Evolutionary conservation across 306 rosid genomes (phyloP).

Genomic region (Astragalus glycyphyllos): DNA sequence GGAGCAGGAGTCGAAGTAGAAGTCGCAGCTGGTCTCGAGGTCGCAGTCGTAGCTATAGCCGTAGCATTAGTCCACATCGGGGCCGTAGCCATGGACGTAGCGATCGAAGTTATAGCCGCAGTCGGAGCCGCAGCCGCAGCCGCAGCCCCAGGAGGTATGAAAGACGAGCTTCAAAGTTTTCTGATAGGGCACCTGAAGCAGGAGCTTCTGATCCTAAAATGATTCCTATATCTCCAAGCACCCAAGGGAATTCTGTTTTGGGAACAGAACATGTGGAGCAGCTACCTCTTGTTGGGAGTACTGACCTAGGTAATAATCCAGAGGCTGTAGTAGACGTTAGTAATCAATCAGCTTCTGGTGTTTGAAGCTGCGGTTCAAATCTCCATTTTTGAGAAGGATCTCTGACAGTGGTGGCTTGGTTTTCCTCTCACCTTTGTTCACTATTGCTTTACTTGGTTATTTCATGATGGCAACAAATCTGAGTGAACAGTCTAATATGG

Average conservation of each 20-base stretch:
- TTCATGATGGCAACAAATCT: conserved; percentile 34
- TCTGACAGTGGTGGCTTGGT: conserved; percentile 37
- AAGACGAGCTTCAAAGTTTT: conserved; percentile 41
- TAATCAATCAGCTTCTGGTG: conserved; percentile 45
- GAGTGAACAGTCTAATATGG: conserved; percentile 22
- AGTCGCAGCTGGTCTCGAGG: conserved; percentile 72
- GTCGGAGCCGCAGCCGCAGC: conserved; percentile 44
- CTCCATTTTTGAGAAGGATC: conserved; percentile 34
- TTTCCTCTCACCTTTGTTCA: conserved; percentile 40
- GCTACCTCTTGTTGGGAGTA: conserved; percentile 42
- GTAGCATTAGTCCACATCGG: conserved; percentile 55
- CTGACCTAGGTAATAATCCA: conserved; percentile 42
- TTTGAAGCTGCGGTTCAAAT: conserved; percentile 30
- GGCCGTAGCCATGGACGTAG: conserved; percentile 39
- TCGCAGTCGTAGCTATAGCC: conserved; percentile 61
- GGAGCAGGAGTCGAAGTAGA: conserved; percentile 57
- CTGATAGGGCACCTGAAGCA: conserved; percentile 47
- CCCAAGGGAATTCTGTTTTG: conserved; percentile 44
- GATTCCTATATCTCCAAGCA: conserved; percentile 45
- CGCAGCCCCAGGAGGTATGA: conserved; percentile 59
- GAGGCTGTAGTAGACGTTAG: conserved; percentile 44
- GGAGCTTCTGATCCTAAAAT: conserved; percentile 52
- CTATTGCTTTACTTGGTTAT: conserved; percentile 39
- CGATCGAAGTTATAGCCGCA: conserved; percentile 51
- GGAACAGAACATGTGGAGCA: conserved; percentile 46